Evolutionary conservation across 2,329 filamentous ascomycete genomes (phyloP).

Genomic region (Aspergillus niger): DNA sequence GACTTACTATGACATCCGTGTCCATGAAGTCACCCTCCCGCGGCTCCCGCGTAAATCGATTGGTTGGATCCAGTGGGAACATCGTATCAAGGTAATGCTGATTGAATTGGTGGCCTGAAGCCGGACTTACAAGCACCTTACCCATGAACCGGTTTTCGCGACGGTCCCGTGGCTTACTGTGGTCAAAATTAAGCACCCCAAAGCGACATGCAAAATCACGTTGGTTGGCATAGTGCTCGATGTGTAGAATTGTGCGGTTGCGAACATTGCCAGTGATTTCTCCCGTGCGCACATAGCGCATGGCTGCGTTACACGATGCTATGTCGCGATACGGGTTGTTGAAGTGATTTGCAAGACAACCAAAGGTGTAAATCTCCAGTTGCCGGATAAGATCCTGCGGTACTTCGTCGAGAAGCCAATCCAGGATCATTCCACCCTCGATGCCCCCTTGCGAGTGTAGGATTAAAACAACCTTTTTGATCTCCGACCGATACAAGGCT

Average conservation of each 20-base stretch:
- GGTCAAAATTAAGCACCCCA: conserved; percentile 68
- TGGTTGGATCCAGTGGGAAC: conserved; percentile 39
- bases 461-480: conserved; percentile 71
- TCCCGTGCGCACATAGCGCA: conserved; percentile 31
- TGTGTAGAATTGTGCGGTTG: conserved; percentile 60
- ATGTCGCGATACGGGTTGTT: conserved; percentile 67
- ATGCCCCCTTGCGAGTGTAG: conserved; percentile 78
- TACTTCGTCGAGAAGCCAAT: conserved; percentile 75
- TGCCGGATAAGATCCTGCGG: conserved; percentile 66
- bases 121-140: conserved; percentile 49
- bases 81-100: conserved; percentile 49
- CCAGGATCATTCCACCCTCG: conserved; percentile 69
- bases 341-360: conserved; percentile 77
- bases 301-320: neutral
- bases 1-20: conserved; percentile 23
- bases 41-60: conserved; percentile 25
- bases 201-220: conserved; percentile 73
- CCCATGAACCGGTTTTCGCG: conserved; percentile 53
- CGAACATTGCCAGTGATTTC: neutral
- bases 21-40: conserved; percentile 38
- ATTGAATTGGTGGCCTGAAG: conserved; percentile 46
- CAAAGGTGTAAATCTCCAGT: conserved; percentile 75
- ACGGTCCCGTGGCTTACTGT: conserved; percentile 32
- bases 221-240: conserved; percentile 79
- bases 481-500: conserved; percentile 61